These are phyloP conservation scores for Craterostigma plantagineum DNA, from an alignment of 257 asterid genomes.

Conservation along the genomic window DNA sequence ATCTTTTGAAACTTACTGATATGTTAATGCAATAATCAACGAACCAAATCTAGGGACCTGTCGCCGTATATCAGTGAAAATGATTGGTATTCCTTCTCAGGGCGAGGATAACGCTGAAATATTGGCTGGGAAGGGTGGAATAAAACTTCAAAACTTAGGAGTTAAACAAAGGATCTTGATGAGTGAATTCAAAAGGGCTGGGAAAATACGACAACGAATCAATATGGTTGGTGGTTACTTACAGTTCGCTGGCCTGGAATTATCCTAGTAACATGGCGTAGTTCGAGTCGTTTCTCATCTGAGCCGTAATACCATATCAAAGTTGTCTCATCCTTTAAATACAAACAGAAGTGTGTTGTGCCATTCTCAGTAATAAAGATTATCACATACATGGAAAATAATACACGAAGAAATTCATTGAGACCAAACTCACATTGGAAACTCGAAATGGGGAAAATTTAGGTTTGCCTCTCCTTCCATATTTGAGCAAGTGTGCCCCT, in stretches of 20 bases:
- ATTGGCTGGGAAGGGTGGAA: conserved; percentile 28
- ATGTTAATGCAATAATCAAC: conserved; percentile 16
- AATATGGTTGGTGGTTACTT: conserved; percentile 19
- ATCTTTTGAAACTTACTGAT: not conserved
- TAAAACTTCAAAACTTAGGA: conserved; percentile 3
- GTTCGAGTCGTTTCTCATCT: conserved; percentile 72
- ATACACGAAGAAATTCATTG: no score
- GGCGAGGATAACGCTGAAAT: conserved; percentile 85
- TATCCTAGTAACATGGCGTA: conserved; percentile 52
- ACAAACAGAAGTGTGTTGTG: no score
- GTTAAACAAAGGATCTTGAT: conserved; percentile 12
- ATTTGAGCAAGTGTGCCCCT: conserved; percentile 79
- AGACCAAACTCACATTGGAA: conserved; percentile 28
- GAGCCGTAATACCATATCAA: conserved; percentile 79
- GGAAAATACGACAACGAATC: not conserved
- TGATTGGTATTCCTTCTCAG: conserved; percentile 94
- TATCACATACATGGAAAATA: no score
- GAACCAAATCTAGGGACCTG: conserved; percentile 84
- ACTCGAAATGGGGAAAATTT: conserved; percentile 89
- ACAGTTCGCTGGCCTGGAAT: conserved; percentile 97
- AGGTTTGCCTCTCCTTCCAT: conserved; percentile 91
- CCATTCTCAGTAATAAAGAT: no score
- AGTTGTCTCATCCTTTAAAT: conserved; percentile 55
- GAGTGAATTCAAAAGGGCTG: not conserved
- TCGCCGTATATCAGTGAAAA: conserved; percentile 70